Percentiles rank a stretch among this genome's conserved stretches.
phyloP scores from a whole-genome alignment of 2,329 filamentous ascomycete species.

The Ceratocystis variospora region DNA sequence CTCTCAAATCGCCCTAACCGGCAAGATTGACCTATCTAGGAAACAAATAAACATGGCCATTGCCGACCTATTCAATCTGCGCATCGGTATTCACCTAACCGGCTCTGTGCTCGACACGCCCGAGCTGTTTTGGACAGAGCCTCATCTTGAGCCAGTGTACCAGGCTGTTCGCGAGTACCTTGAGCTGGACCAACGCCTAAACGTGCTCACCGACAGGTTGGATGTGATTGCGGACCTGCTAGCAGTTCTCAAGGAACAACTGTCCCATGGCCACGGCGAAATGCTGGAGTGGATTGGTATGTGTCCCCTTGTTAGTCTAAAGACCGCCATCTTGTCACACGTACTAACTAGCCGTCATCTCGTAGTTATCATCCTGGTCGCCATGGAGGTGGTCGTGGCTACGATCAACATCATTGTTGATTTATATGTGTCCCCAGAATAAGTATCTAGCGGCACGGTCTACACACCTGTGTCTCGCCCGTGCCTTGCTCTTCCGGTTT shows the following conservation, averaged over 20 bases:
- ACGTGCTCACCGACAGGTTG: constrained; percentile 73
- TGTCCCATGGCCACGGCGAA: constrained; percentile 85
- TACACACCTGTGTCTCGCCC: background rate
- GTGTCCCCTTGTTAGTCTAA: constrained; percentile 25
- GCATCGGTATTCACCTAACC: constrained; percentile 96
- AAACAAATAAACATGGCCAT: constrained; percentile 99
- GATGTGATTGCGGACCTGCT: constrained; percentile 81
- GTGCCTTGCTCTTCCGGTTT: background rate
- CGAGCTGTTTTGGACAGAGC: constrained; percentile 96
- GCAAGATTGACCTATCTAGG: constrained; percentile 76
- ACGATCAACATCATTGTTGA: constrained; percentile 93
- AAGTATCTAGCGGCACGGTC: background rate
- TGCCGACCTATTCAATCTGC: constrained; percentile 90
- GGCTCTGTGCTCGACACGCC: constrained; percentile 92
- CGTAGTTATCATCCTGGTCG: constrained; percentile 83
- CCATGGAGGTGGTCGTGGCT: constrained; percentile 85
- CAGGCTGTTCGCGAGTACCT: constrained; percentile 89
- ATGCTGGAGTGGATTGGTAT: constrained; percentile 79
- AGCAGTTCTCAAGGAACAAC: constrained; percentile 85
- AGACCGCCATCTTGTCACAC: background rate
- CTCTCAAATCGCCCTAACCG: constrained; percentile 79
- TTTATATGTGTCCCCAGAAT: constrained; percentile 47
- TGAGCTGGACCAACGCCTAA: constrained; percentile 94
- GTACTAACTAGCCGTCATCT: background rate
- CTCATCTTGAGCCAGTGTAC: constrained; percentile 90